A percentile compares a stretch with the other conserved stretches of the same genome.
Evolutionary conservation across 139 green algal species (phyloP).

Genomic region (Tetratostichococcus sp.): DNA sequence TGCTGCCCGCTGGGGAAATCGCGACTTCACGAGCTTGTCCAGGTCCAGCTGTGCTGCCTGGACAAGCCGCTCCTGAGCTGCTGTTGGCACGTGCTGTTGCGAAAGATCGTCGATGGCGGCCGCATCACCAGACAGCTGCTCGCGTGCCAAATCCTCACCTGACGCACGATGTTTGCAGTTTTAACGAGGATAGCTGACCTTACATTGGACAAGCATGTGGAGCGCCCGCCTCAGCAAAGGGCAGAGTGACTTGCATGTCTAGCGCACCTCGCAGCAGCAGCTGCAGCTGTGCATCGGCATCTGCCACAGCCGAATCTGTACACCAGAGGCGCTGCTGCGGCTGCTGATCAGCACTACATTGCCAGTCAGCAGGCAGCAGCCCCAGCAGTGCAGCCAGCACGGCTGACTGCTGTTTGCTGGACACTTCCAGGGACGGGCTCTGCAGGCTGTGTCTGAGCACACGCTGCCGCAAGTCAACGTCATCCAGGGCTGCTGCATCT

Average conservation of each 20-base stretch:
- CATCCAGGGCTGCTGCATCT: not conserved
- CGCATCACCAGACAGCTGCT: not conserved
- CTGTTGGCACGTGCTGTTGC: not conserved
- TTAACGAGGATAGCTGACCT: no score
- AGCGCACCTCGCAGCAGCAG: not conserved
- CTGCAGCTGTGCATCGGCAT: not conserved
- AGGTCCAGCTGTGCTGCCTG: not conserved
- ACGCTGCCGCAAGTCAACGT: not conserved
- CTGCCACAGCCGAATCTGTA: not conserved
- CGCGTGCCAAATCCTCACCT: not conserved
- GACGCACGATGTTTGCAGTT: not conserved
- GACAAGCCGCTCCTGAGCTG: not conserved
- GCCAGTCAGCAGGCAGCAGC: not conserved
- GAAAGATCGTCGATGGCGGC: no score
- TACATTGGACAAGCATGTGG: no score
- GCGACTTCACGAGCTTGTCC: not conserved
- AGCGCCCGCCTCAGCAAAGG: no score
- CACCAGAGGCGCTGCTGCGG: not conserved
- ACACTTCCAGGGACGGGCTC: no score
- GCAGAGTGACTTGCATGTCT: not conserved
- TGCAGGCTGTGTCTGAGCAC: not conserved
- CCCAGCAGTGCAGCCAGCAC: not conserved
- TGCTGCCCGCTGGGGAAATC: not conserved
- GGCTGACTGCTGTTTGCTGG: not conserved
- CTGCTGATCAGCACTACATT: not conserved